phyloP scores from a whole-genome alignment of 2,329 filamentous ascomycete species.

The Bipolaris oryzae region DNA sequence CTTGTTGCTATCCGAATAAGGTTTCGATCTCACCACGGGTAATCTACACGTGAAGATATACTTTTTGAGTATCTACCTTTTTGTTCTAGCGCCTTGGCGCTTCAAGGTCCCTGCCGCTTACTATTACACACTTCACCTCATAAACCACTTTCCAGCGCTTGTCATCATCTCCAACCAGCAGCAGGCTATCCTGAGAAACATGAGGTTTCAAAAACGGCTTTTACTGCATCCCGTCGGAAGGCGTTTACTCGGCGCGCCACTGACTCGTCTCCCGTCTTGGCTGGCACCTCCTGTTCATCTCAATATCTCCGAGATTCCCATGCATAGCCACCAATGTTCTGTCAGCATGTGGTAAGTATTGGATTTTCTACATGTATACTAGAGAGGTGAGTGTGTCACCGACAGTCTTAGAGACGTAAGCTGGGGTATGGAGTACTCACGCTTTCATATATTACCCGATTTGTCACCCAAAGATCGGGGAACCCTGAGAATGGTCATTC shows the following conservation, averaged over 20 bases:
- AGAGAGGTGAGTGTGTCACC: background rate
- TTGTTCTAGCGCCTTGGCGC: background rate
- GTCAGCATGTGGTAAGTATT: background rate
- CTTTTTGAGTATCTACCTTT: background rate
- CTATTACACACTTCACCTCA: background rate
- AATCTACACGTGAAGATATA: background rate
- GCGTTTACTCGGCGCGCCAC: background rate
- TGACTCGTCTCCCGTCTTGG: background rate
- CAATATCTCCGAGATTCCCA: background rate
- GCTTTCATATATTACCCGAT: background rate
- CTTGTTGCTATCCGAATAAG: background rate
- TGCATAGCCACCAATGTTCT: background rate
- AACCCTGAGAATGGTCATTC: background rate
- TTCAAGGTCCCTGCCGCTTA: background rate
- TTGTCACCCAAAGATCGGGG: too few relatives aligned
- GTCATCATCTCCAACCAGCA: background rate
- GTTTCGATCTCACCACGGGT: background rate
- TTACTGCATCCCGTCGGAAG: background rate
- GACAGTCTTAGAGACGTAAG: background rate
- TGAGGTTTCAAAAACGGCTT: background rate
- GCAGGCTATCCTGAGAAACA: background rate
- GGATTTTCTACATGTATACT: background rate
- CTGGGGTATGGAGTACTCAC: background rate
- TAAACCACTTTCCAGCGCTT: background rate
- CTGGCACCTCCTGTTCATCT: background rate